These are phyloP conservation scores for Colletotrichum sojae DNA, from an alignment of 2,329 filamentous ascomycete species.

Conservation along the genomic window DNA sequence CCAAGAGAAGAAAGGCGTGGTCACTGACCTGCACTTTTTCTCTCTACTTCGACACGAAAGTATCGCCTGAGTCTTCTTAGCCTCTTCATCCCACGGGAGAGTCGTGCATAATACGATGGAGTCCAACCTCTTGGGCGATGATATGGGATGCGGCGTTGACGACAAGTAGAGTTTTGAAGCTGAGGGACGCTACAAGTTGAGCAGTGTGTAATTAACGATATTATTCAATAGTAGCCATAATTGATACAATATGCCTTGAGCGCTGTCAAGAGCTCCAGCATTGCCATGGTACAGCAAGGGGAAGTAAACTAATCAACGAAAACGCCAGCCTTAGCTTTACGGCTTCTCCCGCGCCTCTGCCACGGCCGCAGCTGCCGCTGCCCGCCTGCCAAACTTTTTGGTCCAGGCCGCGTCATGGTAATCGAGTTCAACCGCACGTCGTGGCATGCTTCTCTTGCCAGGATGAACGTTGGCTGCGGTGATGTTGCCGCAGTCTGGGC, in stretches of 20 bases:
- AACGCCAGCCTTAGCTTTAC: neutral
- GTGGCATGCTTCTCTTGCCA: constrained; percentile 47
- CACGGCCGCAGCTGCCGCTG: neutral
- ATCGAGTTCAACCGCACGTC: constrained; percentile 62
- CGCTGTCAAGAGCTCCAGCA: too few species aligned
- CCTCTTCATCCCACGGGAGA: neutral
- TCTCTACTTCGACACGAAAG: constrained; percentile 56
- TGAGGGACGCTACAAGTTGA: too few species aligned
- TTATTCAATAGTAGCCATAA: too few species aligned
- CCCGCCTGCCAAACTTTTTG: constrained; percentile 60
- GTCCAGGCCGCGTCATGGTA: constrained; percentile 61
- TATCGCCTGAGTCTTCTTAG: neutral
- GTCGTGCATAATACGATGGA: too few species aligned
- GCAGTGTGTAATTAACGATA: too few species aligned
- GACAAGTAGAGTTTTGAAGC: too few species aligned
- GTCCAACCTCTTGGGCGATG: too few species aligned
- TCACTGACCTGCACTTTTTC: constrained; percentile 55
- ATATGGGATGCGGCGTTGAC: too few species aligned
- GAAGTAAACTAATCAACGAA: neutral
- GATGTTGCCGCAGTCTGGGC: constrained; percentile 70
- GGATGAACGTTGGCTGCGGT: constrained; percentile 55
- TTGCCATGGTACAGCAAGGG: neutral
- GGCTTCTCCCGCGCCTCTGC: constrained; percentile 18
- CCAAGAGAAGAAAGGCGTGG: constrained; percentile 57
- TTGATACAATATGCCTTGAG: too few species aligned